Percentiles rank a stretch among this genome's conserved stretches.
Conservation (phyloP, 495 filamentous ascomycete genomes). For the Aspergillus ostianus region DNA sequence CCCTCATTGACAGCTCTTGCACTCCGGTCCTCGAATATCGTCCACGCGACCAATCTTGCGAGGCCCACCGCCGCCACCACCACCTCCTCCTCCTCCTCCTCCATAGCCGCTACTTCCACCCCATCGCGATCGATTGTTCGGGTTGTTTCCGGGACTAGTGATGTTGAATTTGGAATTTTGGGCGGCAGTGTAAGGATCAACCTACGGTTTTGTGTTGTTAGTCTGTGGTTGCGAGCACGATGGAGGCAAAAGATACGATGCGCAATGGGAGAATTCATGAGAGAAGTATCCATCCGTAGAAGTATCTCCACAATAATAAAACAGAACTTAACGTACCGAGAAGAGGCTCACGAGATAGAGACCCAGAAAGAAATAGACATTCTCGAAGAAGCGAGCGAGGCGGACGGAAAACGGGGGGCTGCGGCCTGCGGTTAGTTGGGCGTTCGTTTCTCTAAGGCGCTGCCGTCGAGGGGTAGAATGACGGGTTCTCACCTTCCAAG, state of each 20-base stretch:
- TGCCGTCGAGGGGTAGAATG: constrained; percentile 5
- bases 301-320: too few species aligned
- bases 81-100: constrained; percentile 23
- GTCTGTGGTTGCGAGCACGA: neutral
- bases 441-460: constrained; percentile 29
- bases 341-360: constrained; percentile 45
- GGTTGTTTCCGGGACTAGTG: constrained; percentile 19
- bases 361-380: constrained; percentile 44
- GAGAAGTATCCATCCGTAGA: neutral
- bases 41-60: constrained; percentile 38
- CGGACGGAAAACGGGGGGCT: constrained; percentile 47
- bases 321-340: constrained; percentile 28
- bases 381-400: constrained; percentile 42
- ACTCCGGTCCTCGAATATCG: constrained; percentile 44
- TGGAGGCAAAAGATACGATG: neutral
- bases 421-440: constrained; percentile 28
- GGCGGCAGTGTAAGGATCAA: constrained; percentile 65
- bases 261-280: neutral
- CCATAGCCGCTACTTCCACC: constrained; percentile 25
- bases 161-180: constrained; percentile 64
- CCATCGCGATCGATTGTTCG: constrained; percentile 25
- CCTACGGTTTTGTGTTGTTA: constrained; percentile 34
- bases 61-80: constrained; percentile 32
- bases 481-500: constrained; percentile 28
- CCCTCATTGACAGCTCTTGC: constrained; percentile 29